A percentile compares a stretch with the other conserved stretches of the same genome.
phyloP scores from a whole-genome alignment of 2,329 filamentous ascomycete species.

The Rhinocladiella mackenziei region DNA sequence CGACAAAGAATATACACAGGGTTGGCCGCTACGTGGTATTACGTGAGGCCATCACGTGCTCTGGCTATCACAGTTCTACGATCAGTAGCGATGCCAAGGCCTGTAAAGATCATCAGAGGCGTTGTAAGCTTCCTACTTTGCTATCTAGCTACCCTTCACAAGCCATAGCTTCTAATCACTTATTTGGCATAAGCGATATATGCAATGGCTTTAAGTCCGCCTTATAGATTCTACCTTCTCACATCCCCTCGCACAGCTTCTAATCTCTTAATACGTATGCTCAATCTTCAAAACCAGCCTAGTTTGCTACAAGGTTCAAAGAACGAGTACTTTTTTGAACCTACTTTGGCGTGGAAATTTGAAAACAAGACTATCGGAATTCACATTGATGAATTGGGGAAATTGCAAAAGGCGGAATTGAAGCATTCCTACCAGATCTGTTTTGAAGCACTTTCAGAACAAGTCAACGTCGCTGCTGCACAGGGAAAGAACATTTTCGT shows the following conservation, averaged over 20 bases:
- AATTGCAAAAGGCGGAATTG: not conserved
- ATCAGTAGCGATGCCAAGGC: too few relatives aligned
- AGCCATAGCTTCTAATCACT: too few relatives aligned
- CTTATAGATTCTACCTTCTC: slow-evolving; percentile 1
- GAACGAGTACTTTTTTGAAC: not conserved
- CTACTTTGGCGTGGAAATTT: not conserved
- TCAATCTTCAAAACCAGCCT: not conserved
- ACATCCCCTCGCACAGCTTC: not conserved
- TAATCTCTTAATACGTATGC: not conserved
- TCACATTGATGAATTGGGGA: not conserved
- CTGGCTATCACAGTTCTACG: too few relatives aligned
- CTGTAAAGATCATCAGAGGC: too few relatives aligned
- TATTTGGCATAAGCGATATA: too few relatives aligned
- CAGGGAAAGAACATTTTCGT: not conserved
- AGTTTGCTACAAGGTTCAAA: not conserved
- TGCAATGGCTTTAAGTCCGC: not conserved
- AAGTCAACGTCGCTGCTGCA: not conserved
- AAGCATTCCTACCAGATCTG: not conserved
- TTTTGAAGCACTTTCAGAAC: not conserved
- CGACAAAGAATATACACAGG: too few relatives aligned
- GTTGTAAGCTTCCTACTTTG: too few relatives aligned
- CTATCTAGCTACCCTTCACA: too few relatives aligned
- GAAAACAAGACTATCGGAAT: not conserved
- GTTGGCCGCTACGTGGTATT: too few relatives aligned
- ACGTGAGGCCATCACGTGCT: too few relatives aligned